Percentiles rank a stretch among this genome's conserved stretches.
Evolutionary conservation across 805 yeast genomes (phyloP).

Genomic region (Isabelozyma rhagii): DNA sequence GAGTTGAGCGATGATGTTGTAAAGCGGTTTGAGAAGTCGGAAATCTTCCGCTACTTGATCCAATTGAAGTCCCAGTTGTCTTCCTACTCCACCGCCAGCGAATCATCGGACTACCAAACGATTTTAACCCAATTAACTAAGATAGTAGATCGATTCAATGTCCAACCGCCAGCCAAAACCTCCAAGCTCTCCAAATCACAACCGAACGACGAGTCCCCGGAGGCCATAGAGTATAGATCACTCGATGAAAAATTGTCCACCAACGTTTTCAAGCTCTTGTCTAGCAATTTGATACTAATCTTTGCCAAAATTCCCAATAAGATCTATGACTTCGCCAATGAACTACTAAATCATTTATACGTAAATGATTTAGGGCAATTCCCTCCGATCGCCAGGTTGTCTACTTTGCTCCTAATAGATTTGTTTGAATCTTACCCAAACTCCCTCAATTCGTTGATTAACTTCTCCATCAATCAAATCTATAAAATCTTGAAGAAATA

Average conservation of each 20-base stretch:
- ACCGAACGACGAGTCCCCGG: neutral
- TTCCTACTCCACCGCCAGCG: neutral
- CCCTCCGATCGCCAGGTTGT: slow-evolving; percentile 15
- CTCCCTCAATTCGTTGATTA: slow-evolving; percentile 32
- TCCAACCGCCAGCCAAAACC: slow-evolving; percentile 5
- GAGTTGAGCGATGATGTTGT: neutral
- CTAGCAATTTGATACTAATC: slow-evolving; percentile 23
- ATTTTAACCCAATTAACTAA: slow-evolving; percentile 21
- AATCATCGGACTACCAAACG: slow-evolving; percentile 9
- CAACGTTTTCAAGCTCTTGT: slow-evolving; percentile 24
- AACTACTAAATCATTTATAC: slow-evolving; percentile 23
- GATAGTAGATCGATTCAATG: slow-evolving; percentile 21
- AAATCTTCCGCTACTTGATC: slow-evolving; percentile 17
- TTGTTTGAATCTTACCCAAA: slow-evolving; percentile 35
- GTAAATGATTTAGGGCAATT: slow-evolving; percentile 14
- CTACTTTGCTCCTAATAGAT: slow-evolving; percentile 33
- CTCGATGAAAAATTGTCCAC: slow-evolving; percentile 5
- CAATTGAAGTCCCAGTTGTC: slow-evolving; percentile 15
- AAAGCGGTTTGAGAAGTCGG: slow-evolving; percentile 12
- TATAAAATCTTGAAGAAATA: slow-evolving; percentile 38
- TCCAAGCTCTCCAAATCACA: slow-evolving; percentile 1
- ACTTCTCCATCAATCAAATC: slow-evolving; percentile 30
- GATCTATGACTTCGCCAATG: slow-evolving; percentile 36
- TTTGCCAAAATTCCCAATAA: slow-evolving; percentile 30
- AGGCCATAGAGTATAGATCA: slow-evolving; percentile 1